These are phyloP conservation scores for Polyporus tsugae DNA, from an alignment of 1,284 basidiomycete genomes.

Conservation along the genomic window DNA sequence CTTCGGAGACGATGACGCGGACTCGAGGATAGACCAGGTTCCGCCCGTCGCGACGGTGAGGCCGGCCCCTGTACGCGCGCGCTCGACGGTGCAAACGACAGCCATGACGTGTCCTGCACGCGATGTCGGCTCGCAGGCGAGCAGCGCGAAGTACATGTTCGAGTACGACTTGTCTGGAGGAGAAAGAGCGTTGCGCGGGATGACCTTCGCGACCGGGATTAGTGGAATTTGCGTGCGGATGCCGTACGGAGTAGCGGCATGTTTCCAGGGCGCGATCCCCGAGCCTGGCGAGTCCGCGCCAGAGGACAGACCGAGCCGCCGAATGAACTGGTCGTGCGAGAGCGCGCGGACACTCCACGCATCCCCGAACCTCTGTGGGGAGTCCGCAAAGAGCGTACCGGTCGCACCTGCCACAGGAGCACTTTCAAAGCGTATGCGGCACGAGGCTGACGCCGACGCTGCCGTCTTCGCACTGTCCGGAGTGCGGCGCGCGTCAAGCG, in stretches of 20 bases:
- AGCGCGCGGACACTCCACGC: slow-evolving; percentile 1
- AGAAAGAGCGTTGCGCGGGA: not conserved
- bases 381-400: not conserved
- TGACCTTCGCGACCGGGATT: not conserved
- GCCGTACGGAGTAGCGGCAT: not conserved
- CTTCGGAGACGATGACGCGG: not conserved
- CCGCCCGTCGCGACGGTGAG: slow-evolving; percentile 5
- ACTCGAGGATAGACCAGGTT: not conserved
- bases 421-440: slow-evolving; percentile 1
- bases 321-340: slow-evolving; percentile 2
- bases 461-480: slow-evolving; percentile 1
- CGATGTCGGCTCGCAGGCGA: slow-evolving; percentile 9
- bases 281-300: not conserved
- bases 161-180: not conserved
- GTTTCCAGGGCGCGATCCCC: not conserved
- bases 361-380: slow-evolving; percentile 1
- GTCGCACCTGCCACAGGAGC: not conserved
- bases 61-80: not conserved
- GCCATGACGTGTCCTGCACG: slow-evolving; percentile 11
- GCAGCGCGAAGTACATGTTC: slow-evolving; percentile 10
- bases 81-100: slow-evolving; percentile 11
- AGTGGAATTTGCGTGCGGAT: slow-evolving; percentile 4
- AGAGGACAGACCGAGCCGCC: not conserved
- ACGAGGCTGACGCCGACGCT: not conserved
- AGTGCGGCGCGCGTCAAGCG: not conserved